Conservation (phyloP, 1,284 basidiomycete species). For the Leccinum pachyderme region DNA sequence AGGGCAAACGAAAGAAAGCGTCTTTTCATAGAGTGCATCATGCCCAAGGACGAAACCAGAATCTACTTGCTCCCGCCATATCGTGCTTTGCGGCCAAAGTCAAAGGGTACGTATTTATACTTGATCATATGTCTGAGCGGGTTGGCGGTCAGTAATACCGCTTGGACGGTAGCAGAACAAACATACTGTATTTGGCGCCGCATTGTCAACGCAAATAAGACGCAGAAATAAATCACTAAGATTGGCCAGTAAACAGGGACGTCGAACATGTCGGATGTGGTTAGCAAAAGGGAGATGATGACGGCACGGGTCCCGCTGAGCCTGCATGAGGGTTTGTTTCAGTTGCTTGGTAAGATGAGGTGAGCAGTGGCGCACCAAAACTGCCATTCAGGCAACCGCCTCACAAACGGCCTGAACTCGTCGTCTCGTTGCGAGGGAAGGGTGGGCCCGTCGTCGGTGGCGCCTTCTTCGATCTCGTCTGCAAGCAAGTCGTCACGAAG, state of each 20-base stretch:
- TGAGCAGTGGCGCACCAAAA: constrained; percentile 65
- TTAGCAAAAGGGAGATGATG: constrained; percentile 75
- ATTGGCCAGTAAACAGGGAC: constrained; percentile 99
- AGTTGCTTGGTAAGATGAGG: constrained; percentile 10
- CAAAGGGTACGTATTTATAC: constrained; percentile 94
- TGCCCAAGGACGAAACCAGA: not conserved
- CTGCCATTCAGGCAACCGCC: constrained; percentile 94
- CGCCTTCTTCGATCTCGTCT: constrained; percentile 94
- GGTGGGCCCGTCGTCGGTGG: constrained; percentile 41
- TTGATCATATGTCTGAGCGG: constrained; percentile 91
- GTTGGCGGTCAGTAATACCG: not conserved
- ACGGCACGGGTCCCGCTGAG: constrained; percentile 90
- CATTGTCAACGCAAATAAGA: constrained; percentile 89
- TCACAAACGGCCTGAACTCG: constrained; percentile 95
- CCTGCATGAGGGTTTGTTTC: constrained; percentile 45
- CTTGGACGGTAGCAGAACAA: rapidly evolving
- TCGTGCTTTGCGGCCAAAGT: constrained; percentile 83
- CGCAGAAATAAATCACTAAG: constrained; percentile 89
- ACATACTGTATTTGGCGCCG: constrained; percentile 89
- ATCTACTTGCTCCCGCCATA: constrained; percentile 51
- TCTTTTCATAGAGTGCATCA: constrained; percentile 3
- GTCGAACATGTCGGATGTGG: constrained; percentile 81
- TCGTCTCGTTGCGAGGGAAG: constrained; percentile 74
- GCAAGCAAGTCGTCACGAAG: constrained; percentile 90
- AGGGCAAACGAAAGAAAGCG: constrained; percentile 2